Base-by-base conservation (phyloP, 2,329 filamentous ascomycete species). In the Pseudocercospora ulei region DNA sequence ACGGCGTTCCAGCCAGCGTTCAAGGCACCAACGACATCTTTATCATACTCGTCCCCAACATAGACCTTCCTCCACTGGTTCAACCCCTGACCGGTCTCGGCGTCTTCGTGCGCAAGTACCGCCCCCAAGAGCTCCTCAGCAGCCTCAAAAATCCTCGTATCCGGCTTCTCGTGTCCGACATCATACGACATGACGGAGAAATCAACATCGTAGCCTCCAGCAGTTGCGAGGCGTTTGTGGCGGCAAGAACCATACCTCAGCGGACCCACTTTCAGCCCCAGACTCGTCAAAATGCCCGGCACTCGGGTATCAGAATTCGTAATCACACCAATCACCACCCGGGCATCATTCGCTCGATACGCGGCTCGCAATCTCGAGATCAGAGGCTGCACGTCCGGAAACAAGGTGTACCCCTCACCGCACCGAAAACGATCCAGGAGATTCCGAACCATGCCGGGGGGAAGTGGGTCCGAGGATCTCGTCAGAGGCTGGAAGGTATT, bases 231-330 rank as follows among this genome's bases (percentile, higher is more conserved):
- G 30, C 47, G 47, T 39, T 58, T 60, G 33, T 50, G 47, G 16
- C 0, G 61, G 60, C 29, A 60, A 64, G 4, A 75, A 9, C 52
- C 41, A 49, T 53, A 47, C 58, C 62, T 34, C 49, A 52, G 16
- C 0, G 63, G 60, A 36, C 62, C 64, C 2, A 77, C 61, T 2
- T 53, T 56, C 17, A 80, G 49, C 1, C 71, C 72, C 3, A 78
- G 58, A 0, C 71, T 72, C 0, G 64, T 57, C 3, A 80, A 56
- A 13, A 79, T 65, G 16, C 57, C 56, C 0, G 69, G 66, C 0
- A 78, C 70, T n/a, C 75, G 64, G 51, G 73, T 66, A 48, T 80
- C 76, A 0, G 75, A 78, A 53, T 80, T 80, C 7, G 74, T 75
- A 35, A 80, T 66, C 4, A 79, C 62, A 16, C 75, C 75, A 3